Conservation (phyloP, 208 protist species). For the Lotmaria passim region DNA sequence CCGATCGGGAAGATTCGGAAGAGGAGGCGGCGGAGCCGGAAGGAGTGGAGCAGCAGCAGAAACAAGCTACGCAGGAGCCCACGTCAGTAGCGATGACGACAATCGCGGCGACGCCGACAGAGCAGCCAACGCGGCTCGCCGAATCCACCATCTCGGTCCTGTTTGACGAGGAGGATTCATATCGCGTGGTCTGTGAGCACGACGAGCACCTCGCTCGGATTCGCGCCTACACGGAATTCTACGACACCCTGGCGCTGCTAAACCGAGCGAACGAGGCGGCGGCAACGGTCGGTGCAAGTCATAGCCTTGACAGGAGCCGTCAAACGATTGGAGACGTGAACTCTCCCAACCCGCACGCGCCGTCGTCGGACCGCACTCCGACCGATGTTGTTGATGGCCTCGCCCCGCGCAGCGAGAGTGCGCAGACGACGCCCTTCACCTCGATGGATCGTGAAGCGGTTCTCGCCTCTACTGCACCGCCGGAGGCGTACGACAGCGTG, state of each 20-base stretch:
- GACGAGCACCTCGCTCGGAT: slow-evolving; percentile 34
- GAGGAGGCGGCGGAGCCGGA: too few relatives aligned
- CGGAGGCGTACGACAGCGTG: slow-evolving; percentile 1
- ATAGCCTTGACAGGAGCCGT: background rate
- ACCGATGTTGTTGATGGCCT: background rate
- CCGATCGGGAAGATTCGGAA: too few relatives aligned
- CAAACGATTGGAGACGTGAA: background rate
- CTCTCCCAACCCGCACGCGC: slow-evolving; percentile 8
- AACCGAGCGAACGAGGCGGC: background rate
- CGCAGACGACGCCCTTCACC: slow-evolving; percentile 10
- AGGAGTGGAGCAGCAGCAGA: background rate
- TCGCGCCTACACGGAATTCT: slow-evolving; percentile 32
- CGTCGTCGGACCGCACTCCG: background rate
- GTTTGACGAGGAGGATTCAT: slow-evolving; percentile 37
- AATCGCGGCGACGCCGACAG: background rate
- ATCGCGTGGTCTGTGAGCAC: slow-evolving; percentile 25
- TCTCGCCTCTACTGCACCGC: slow-evolving; percentile 3
- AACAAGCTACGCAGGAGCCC: slow-evolving; percentile 2
- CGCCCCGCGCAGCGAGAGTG: slow-evolving; percentile 11
- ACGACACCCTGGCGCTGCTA: slow-evolving; percentile 14
- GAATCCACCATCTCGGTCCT: slow-evolving; percentile 16
- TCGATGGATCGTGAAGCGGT: slow-evolving; percentile 13
- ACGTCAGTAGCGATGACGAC: background rate
- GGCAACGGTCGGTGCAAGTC: background rate
- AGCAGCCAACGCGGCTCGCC: background rate